Percentiles rank a stretch among this genome's conserved stretches.
Conservation (phyloP, 331 rosid species). For the Malus hybrid region DNA sequence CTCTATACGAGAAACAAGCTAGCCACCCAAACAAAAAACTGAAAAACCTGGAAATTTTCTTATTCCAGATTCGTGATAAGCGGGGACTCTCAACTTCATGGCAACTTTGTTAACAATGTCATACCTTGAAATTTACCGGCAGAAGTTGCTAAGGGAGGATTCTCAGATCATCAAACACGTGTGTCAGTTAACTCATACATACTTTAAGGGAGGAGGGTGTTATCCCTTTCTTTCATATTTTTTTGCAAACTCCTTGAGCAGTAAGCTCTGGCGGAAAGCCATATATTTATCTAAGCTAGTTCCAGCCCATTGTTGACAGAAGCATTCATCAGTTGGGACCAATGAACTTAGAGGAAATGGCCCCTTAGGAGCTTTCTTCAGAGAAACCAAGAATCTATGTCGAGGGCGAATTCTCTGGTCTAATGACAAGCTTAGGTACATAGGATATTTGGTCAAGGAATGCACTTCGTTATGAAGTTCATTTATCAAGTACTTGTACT, state of each 20-base stretch:
- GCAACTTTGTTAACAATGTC: not conserved
- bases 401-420: slow-evolving; percentile 99
- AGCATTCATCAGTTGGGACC: slow-evolving; percentile 84
- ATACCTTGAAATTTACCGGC: not conserved
- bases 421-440: slow-evolving; percentile 87
- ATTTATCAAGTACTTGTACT: slow-evolving; percentile 82
- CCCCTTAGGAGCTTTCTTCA: slow-evolving; percentile 95
- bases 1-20: not conserved
- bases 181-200: slow-evolving; percentile 14
- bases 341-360: slow-evolving; percentile 90
- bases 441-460: slow-evolving; percentile 93
- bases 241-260: slow-evolving; percentile 67
- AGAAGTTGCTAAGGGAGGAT: slow-evolving; percentile 8
- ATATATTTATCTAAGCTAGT: slow-evolving; percentile 81
- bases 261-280: slow-evolving; percentile 73
- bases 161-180: slow-evolving; percentile 13
- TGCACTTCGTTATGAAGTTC: slow-evolving; percentile 84
- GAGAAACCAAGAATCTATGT: slow-evolving; percentile 76
- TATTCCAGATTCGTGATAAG: slow-evolving; percentile 5
- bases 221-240: slow-evolving; percentile 59
- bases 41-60: not conserved
- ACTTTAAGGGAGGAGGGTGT: slow-evolving; percentile 5
- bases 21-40: not conserved
- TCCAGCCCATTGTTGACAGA: slow-evolving; percentile 91
- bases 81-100: slow-evolving; percentile 17